These are phyloP conservation scores for Ogataea methanolica DNA, from an alignment of 805 yeast species.

Conservation along the genomic window DNA sequence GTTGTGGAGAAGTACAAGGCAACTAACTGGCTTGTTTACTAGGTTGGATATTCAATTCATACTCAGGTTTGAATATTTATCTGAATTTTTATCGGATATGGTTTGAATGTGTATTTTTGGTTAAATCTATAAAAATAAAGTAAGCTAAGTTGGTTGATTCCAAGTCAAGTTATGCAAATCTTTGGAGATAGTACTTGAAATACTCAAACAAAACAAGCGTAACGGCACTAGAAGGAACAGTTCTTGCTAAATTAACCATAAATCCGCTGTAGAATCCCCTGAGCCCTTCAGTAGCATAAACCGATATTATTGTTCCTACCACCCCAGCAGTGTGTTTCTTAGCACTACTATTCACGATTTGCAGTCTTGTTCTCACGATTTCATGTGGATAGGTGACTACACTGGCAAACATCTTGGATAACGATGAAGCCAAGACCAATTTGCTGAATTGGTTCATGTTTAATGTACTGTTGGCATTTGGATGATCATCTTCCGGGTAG, in stretches of 20 bases:
- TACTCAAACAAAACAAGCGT: constrained; percentile 90
- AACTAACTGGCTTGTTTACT: too few species aligned
- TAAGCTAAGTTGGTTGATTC: too few species aligned
- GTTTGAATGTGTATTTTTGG: too few species aligned
- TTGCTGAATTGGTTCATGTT: constrained; percentile 29
- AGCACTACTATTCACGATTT: constrained; percentile 40
- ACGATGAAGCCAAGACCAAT: constrained; percentile 62
- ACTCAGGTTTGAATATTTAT: too few species aligned
- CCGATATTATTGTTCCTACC: constrained; percentile 31
- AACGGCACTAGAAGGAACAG: constrained; percentile 95
- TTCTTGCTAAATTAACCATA: constrained; percentile 76
- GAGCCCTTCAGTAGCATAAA: constrained; percentile 65
- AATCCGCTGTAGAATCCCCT: constrained; percentile 88
- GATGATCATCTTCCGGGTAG: constrained; percentile 7
- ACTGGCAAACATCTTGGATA: constrained; percentile 86
- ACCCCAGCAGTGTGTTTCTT: constrained; percentile 21
- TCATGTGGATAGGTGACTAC: constrained; percentile 93
- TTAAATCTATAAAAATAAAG: too few species aligned
- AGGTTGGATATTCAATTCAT: too few species aligned
- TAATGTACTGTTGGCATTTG: constrained; percentile 2
- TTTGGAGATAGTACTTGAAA: constrained; percentile 49
- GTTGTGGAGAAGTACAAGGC: too few species aligned
- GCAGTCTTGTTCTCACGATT: constrained; percentile 87
- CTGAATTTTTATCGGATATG: too few species aligned
- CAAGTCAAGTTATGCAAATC: constrained; percentile 1